These are phyloP conservation scores for Dipodascopsis uninucleata DNA, from an alignment of 805 yeast genomes.

Conservation along the genomic window DNA sequence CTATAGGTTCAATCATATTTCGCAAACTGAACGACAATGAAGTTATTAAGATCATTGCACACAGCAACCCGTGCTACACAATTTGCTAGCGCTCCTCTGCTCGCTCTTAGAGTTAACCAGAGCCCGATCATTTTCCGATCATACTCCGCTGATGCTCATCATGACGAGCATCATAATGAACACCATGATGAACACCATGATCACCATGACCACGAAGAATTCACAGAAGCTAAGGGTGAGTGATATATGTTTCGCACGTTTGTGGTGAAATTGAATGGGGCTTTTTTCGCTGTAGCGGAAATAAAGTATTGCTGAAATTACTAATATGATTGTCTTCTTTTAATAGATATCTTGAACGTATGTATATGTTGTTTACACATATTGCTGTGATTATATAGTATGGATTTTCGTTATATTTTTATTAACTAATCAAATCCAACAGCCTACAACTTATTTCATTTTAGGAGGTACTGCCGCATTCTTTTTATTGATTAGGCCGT, in stretches of 20 bases:
- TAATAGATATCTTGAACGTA: neutral
- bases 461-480: constrained; percentile 4
- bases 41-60: neutral
- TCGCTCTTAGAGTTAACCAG: no score
- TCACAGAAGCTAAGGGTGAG: no score
- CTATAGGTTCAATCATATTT: constrained; percentile 1
- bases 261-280: no score
- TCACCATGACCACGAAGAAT: constrained; percentile 13
- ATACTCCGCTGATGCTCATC: constrained; percentile 12
- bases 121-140: constrained; percentile 7
- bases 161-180: constrained; percentile 3
- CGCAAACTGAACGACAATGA: constrained; percentile 5
- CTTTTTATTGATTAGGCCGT: neutral
- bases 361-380: neutral
- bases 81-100: neutral
- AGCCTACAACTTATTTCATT: neutral
- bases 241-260: no score
- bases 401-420: constrained; percentile 4
- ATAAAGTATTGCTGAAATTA: no score
- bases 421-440: neutral
- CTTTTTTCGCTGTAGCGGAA: no score
- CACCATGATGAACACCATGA: constrained; percentile 11
- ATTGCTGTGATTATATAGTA: constrained; percentile 1
- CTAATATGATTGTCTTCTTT: constrained; percentile 1
- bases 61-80: neutral